Base-by-base conservation (phyloP, 179 eudicot genomes). In the Drosera spatulata region DNA sequence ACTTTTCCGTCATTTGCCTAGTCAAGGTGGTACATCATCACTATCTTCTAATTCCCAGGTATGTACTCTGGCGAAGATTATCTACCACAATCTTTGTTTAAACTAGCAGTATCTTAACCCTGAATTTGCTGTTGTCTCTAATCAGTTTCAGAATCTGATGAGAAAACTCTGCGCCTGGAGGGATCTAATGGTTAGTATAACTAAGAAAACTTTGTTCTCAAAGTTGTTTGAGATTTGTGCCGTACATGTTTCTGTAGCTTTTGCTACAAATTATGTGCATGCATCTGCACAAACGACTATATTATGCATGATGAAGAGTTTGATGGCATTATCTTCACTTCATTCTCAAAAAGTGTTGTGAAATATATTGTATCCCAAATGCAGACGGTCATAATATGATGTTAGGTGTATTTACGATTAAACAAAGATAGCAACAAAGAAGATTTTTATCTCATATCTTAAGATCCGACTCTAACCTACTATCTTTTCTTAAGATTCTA, bases 91-190 rank as follows among this genome's bases (percentile, higher is more conserved):
- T 9, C 10, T 7, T 33, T 22, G 33, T 22, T 22, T 22, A 22
- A 22, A 42, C 11, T 38, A 58, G 56, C 44, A 58, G 55, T 50
- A 55, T 42, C 45, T 44, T 47, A 42, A n/a, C 61, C 43, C 10
- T 58, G 58, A n/a, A 12, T 7, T 38, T 55, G 11, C 54, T 44
- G 50, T 11, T 15, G 61, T 56, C 39, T 41, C 58, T 64, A 44
- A 22, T 75, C 80, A 80, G 84, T 85, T 86, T 72, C 94, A 90
- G 80, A 86, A 80, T 70, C 73, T 75, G 58, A 80, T 94, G 66
- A 79, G 85, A 72, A 80, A 70, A 66, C 77, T 94, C 55, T 90
- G 97, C 58, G 73, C 90, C 46, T 94, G 99, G 99, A 86, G 97
- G 74, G 99, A 94, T 72, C 56, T 94, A 73, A 90, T 90, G 99